phyloP scores from a whole-genome alignment of 2,329 filamentous ascomycete species.

The Fonsecaea nubica region DNA sequence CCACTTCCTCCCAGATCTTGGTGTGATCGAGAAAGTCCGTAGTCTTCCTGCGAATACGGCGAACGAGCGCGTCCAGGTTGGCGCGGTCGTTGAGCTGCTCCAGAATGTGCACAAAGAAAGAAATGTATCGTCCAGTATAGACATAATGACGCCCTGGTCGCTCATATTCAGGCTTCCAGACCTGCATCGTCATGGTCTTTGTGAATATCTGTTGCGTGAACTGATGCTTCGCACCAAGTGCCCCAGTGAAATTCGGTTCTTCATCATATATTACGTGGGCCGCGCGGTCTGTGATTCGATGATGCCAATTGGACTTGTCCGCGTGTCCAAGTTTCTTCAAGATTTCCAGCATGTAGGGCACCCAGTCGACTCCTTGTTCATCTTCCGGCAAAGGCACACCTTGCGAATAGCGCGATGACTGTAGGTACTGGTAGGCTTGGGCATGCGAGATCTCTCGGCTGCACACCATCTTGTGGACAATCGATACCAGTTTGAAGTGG shows the following conservation, averaged over 20 bases:
- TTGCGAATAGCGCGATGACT: slow-evolving; percentile 62
- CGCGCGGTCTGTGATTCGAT: slow-evolving; percentile 78
- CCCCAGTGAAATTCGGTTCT: slow-evolving; percentile 57
- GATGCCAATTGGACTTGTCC: slow-evolving; percentile 95
- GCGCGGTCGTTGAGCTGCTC: slow-evolving; percentile 75
- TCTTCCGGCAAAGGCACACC: slow-evolving; percentile 58
- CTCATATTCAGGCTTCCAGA: slow-evolving; percentile 93
- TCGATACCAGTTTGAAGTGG: slow-evolving; percentile 86
- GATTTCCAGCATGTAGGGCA: slow-evolving; percentile 66
- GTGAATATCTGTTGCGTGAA: slow-evolving; percentile 86
- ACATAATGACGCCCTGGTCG: slow-evolving; percentile 85
- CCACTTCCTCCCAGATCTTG: slow-evolving; percentile 68
- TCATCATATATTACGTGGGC: slow-evolving; percentile 68
- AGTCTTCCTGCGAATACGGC: slow-evolving; percentile 79
- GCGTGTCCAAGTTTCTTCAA: slow-evolving; percentile 67
- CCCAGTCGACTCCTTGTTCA: slow-evolving; percentile 60
- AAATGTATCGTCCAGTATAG: slow-evolving; percentile 85
- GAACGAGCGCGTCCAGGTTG: slow-evolving; percentile 78
- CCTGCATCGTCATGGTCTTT: slow-evolving; percentile 92
- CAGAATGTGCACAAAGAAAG: slow-evolving; percentile 78
- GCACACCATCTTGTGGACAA: slow-evolving; percentile 80
- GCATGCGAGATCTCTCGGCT: slow-evolving; percentile 53
- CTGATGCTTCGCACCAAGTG: slow-evolving; percentile 73
- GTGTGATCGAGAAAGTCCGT: slow-evolving; percentile 72
- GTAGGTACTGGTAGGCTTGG: slow-evolving; percentile 58